phyloP scores from a whole-genome alignment of 2,329 filamentous ascomycete species.

The Xylariaceae sp. region DNA sequence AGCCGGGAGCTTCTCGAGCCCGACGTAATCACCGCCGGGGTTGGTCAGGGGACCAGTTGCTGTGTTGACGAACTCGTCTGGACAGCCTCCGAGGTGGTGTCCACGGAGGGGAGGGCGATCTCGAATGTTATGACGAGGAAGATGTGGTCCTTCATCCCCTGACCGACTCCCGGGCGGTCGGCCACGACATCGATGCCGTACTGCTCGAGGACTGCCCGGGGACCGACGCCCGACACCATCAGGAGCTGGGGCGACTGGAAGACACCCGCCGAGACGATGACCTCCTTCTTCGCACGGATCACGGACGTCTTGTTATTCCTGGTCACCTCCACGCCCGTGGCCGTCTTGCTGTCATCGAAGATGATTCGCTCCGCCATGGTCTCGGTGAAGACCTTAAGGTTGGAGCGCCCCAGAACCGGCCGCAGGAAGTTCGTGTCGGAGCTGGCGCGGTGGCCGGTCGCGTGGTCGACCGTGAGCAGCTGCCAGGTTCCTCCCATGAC shows the following conservation, averaged over 20 bases:
- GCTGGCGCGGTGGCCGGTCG: constrained; percentile 20
- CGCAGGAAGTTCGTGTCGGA: constrained; percentile 19
- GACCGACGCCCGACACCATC: constrained; percentile 33
- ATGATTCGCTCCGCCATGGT: constrained; percentile 38
- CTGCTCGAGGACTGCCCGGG: constrained; percentile 18
- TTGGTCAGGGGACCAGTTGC: background rate
- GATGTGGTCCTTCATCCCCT: constrained; percentile 47
- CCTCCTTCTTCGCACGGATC: constrained; percentile 25
- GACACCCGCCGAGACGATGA: constrained; percentile 32
- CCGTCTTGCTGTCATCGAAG: constrained; percentile 31
- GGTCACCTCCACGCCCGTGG: constrained; percentile 19
- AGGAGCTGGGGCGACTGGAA: constrained; percentile 34
- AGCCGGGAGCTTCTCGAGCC: background rate
- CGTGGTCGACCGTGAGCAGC: background rate
- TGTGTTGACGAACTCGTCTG: background rate
- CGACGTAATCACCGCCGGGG: background rate
- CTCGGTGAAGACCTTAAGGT: constrained; percentile 7
- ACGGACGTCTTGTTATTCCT: constrained; percentile 13
- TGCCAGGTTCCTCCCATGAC: constrained; percentile 1
- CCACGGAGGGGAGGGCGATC: background rate
- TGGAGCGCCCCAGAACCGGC: constrained; percentile 1
- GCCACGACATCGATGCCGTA: constrained; percentile 41
- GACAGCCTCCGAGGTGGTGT: background rate
- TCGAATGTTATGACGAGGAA: background rate
- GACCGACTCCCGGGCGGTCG: constrained; percentile 51